These are phyloP conservation scores for Posidonia australis DNA, from an alignment of 106 monocot species.

Conservation along the genomic window DNA sequence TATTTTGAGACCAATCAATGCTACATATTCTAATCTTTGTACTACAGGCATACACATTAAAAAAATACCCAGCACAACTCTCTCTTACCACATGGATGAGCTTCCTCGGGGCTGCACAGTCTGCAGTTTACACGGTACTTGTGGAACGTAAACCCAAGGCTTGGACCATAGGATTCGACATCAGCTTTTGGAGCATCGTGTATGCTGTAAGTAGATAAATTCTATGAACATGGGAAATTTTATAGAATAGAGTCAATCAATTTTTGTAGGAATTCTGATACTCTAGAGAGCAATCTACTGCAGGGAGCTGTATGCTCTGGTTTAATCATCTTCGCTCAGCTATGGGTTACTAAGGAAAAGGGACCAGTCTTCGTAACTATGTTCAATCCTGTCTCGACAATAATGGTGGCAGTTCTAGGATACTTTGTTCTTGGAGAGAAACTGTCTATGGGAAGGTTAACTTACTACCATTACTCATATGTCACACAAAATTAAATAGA, in stretches of 20 bases:
- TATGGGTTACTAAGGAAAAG: conserved; percentile 78
- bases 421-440: conserved; percentile 70
- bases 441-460: conserved; percentile 67
- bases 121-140: conserved; percentile 53
- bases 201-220: conserved; percentile 42
- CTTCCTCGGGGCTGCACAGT: conserved; percentile 60
- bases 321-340: conserved; percentile 54
- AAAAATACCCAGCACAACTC: conserved; percentile 79
- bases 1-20: not conserved
- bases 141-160: conserved; percentile 45
- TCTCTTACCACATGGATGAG: conserved; percentile 90
- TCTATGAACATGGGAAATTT: not conserved
- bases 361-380: conserved; percentile 93
- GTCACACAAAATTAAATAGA: not conserved
- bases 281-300: not conserved
- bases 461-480: not conserved
- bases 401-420: conserved; percentile 69
- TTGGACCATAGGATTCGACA: conserved; percentile 59
- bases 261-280: not conserved
- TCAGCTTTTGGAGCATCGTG: conserved; percentile 68
- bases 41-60: conserved; percentile 55
- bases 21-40: not conserved
- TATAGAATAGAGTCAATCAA: too few species aligned
- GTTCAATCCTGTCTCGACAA: conserved; percentile 72
- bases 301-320: conserved; percentile 67